Conservation (phyloP, 768 basidiomycete species). For the Pisolithus tinctorius region DNA sequence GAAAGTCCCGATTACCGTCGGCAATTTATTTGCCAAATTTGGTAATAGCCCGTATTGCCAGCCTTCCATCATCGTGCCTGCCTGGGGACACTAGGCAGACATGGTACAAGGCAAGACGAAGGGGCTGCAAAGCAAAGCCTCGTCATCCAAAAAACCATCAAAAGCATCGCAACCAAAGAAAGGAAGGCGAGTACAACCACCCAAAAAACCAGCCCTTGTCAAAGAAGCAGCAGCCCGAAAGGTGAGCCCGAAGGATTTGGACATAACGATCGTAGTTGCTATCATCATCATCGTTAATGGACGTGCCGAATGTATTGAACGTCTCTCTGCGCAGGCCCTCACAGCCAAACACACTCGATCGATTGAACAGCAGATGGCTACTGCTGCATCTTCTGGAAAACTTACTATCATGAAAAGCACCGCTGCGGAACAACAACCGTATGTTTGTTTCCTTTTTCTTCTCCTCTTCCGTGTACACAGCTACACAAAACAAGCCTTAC, state of each 20-base stretch:
- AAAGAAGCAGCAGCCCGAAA: conserved; percentile 75
- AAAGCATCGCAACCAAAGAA: conserved; percentile 76
- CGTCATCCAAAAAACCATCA: conserved; percentile 46
- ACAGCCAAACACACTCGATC: conserved; percentile 89
- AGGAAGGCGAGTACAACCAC: conserved; percentile 69
- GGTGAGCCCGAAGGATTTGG: conserved; percentile 32
- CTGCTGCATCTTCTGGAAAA: conserved; percentile 83
- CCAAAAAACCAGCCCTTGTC: conserved; percentile 70
- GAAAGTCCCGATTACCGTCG: conserved; percentile 16
- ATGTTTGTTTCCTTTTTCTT: conserved; percentile 4
- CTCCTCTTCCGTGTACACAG: background rate
- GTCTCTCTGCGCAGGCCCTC: conserved; percentile 46
- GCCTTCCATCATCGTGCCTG: too few species aligned
- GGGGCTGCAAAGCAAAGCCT: conserved; percentile 52
- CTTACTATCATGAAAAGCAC: conserved; percentile 87
- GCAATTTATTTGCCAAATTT: background rate
- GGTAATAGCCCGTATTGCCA: background rate
- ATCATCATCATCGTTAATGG: too few species aligned
- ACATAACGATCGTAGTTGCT: too few species aligned
- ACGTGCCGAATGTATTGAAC: too few species aligned
- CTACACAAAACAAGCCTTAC: background rate
- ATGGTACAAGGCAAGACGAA: conserved; percentile 91
- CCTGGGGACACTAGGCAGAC: background rate
- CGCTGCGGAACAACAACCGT: conserved; percentile 20
- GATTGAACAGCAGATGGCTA: conserved; percentile 87